Evolutionary conservation across 176 grass and related monocot genomes (phyloP), one percentile per base, ranked within the genome.

Genomic region (Carex scoparia): DNA sequence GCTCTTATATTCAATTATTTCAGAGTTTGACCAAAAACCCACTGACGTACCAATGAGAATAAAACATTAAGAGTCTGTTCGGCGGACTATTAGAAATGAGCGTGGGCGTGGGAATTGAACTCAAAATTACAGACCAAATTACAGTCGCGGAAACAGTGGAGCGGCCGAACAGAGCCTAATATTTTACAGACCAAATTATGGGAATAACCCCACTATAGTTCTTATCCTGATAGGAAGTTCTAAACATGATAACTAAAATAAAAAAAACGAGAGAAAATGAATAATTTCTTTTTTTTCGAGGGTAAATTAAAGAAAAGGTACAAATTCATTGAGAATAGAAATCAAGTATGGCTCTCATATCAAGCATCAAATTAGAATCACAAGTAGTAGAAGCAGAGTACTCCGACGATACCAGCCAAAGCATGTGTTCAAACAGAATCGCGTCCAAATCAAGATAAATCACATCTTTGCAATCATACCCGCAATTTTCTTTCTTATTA

Each of bases 401-500:
- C 5, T 56, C 51, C 49, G 16, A 10, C 2, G 72, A 77, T 55
- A 77, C 73, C 11, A 77, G n/a, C 73, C 73, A 77, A 15, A 77
- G 38, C 23, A 77, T 77, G 46, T 77, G 73, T 55, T 56, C 73
- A 31, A 77, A 77, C 49, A 77, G 51, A 77, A 77, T 77, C 7
- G 73, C 73, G 31, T 77, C 73, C 27, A 77, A 77, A 32, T 76
- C 72, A 76, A 76, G 72, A 54, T 32, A 76, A 49, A 76, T 76
- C 19, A 55, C 72, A 76, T 49, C 48, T 76, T 76, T 76, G 72
- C 72, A 55, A 23, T 76, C 72, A 76, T 46, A 76, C 48, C 72
- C 72, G 53, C 72, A 55, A 76, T 12, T 2, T 75, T 76, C 48
- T 13, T 28, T 76, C 27, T 54, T 54, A 55, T 76, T 76, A 14